Percentiles rank a stretch among this genome's conserved stretches.
These are phyloP conservation scores for Suhomyces kilbournensis DNA, from an alignment of 805 yeast species.

Conservation along the genomic window DNA sequence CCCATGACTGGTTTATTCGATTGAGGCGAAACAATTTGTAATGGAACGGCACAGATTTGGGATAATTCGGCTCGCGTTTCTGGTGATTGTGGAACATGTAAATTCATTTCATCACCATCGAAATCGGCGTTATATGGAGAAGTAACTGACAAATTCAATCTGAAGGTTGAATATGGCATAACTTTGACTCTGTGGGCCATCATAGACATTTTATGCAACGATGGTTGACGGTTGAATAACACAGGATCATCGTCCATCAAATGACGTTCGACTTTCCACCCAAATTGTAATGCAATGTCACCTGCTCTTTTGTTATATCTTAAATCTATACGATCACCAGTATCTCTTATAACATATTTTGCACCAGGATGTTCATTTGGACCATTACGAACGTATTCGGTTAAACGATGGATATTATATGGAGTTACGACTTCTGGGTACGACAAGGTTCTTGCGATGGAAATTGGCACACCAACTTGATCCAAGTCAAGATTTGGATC, in stretches of 20 bases:
- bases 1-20: constrained; percentile 99
- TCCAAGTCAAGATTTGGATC: constrained; percentile 97
- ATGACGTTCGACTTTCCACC: constrained; percentile 99
- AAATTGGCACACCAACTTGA: constrained; percentile 98
- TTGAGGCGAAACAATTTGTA: constrained; percentile 97
- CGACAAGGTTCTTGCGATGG: constrained; percentile 91
- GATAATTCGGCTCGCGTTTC: constrained; percentile 96
- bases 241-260: constrained; percentile 97
- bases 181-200: constrained; percentile 99
- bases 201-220: constrained; percentile 99
- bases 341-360: constrained; percentile 94
- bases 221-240: constrained; percentile 97
- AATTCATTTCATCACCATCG: constrained; percentile 99
- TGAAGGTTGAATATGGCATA: constrained; percentile 97
- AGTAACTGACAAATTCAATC: constrained; percentile 94
- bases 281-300: constrained; percentile 94
- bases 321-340: constrained; percentile 97
- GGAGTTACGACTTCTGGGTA: constrained; percentile 99
- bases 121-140: constrained; percentile 99
- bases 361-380: constrained; percentile 99
- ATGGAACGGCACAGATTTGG: constrained; percentile 94
- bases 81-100: constrained; percentile 97
- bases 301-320: constrained; percentile 98
- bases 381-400: constrained; percentile 93
- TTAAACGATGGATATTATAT: constrained; percentile 88